These are phyloP conservation scores for Candolleomyces aberdarensis DNA, from an alignment of 768 basidiomycete genomes.

Conservation along the genomic window DNA sequence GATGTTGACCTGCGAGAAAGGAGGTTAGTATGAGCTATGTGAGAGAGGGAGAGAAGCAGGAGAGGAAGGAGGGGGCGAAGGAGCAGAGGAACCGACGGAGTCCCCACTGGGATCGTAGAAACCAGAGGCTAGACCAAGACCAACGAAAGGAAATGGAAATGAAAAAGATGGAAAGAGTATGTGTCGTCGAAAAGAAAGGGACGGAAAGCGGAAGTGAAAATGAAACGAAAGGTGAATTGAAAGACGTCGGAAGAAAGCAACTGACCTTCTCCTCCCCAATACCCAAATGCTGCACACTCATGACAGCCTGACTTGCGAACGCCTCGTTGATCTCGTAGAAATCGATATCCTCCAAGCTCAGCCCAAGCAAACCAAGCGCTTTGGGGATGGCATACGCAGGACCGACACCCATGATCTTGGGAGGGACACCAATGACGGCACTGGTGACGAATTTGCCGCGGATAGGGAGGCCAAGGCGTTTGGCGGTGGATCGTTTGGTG, in stretches of 20 bases:
- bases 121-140: too few relatives aligned
- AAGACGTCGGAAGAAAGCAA: too few relatives aligned
- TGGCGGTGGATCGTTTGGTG: constrained; percentile 74
- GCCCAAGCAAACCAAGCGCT: constrained; percentile 61
- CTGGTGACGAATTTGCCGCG: constrained; percentile 81
- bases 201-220: too few relatives aligned
- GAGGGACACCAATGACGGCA: constrained; percentile 74
- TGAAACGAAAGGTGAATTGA: too few relatives aligned
- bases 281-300: constrained; percentile 63
- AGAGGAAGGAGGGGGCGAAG: too few relatives aligned
- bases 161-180: too few relatives aligned
- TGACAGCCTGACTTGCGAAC: constrained; percentile 82
- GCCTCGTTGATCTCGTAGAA: constrained; percentile 94
- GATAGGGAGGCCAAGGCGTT: constrained; percentile 81
- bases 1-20: constrained; percentile 78
- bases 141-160: too few relatives aligned
- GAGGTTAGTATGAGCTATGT: constrained; percentile 11
- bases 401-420: constrained; percentile 88
- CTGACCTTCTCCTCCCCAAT: constrained; percentile 26
- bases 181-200: too few relatives aligned
- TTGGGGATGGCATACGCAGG: constrained; percentile 86
- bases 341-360: constrained; percentile 71
- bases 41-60: too few relatives aligned
- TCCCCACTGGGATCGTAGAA: too few relatives aligned
- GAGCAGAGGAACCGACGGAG: too few relatives aligned